Evolutionary conservation across 164 flowering plant genomes (phyloP), one percentile per base, ranked within the genome.

Genomic region (Houttuynia cordata): DNA sequence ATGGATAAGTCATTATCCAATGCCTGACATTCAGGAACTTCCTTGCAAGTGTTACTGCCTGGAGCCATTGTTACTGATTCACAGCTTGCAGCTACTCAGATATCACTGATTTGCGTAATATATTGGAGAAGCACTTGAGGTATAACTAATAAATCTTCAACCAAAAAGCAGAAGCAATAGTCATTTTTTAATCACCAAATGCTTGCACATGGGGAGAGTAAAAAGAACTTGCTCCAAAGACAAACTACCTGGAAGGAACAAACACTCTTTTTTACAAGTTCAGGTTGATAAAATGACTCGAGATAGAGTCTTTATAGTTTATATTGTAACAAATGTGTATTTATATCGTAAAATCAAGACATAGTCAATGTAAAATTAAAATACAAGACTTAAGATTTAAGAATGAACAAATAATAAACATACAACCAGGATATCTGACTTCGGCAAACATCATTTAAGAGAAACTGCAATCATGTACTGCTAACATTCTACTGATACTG

Each of bases 11-110:
- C 67, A 34, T 40, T 53, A 25, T 66, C 73, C 24, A 45, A 45
- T 7, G 64, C 30, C 53, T 24, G 70, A 49, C 69, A 70, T 62
- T 70, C 73, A 21, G 70, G 55, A 62, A 62, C 24, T 34, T 70
- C 73, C 57, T 62, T 56, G 20, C 57, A 70, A 66, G 64, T 56
- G 39, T 57, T 63, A 61, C 63, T 67, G 56, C 67, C 69, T 15
- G 70, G 67, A 66, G 70, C 70, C 73, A 70, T 70, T 57, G 40
- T 56, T 18, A 62, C 56, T 62, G 19, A 15, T 45, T 66, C 61
- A 40, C 55, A n/a, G 55, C 7, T n/a, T 52, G 23, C 55, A 18
- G 23, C 55, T 54, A 22, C 34, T 22, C 21, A 52, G 23, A 17
- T 4, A 6, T 15, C 20, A 19, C 21, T 52, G 21, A 17, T 52